Evolutionary conservation across 2,329 filamentous ascomycete species (phyloP).

Genomic region (Penicillium sp.): DNA sequence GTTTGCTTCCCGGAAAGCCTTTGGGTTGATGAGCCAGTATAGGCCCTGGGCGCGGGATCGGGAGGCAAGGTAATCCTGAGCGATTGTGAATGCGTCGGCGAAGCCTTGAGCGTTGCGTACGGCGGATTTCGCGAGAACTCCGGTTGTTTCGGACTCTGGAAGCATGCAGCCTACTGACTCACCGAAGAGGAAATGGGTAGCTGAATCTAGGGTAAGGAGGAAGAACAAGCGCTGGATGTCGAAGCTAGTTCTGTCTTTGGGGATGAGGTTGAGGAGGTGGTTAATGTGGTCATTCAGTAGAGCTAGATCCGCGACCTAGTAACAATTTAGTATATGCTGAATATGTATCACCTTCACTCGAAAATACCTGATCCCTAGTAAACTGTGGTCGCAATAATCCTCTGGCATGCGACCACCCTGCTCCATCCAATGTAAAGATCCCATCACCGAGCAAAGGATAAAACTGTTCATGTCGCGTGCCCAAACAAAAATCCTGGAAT

Average conservation of each 20-base stretch:
- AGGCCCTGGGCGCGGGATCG: slow-evolving; percentile 32
- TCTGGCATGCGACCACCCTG: slow-evolving; percentile 74
- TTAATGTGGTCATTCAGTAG: slow-evolving; percentile 78
- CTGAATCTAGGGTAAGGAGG: slow-evolving; percentile 76
- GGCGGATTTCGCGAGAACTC: slow-evolving; percentile 49
- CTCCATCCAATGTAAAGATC: slow-evolving; percentile 69
- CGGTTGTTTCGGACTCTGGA: slow-evolving; percentile 39
- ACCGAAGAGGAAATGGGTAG: slow-evolving; percentile 84
- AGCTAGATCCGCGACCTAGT: slow-evolving; percentile 60
- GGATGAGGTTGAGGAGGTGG: slow-evolving; percentile 64
- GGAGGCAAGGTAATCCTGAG: slow-evolving; percentile 32
- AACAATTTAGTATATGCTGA: background rate
- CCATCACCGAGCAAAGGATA: slow-evolving; percentile 46
- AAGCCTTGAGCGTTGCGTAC: slow-evolving; percentile 35
- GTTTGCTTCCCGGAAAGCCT: slow-evolving; percentile 41
- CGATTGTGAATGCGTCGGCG: slow-evolving; percentile 37
- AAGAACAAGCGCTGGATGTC: slow-evolving; percentile 78
- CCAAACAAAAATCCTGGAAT: slow-evolving; percentile 80
- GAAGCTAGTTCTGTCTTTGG: slow-evolving; percentile 51
- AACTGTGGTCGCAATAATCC: slow-evolving; percentile 84
- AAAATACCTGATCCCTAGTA: slow-evolving; percentile 71
- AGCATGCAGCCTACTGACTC: slow-evolving; percentile 63
- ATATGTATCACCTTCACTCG: background rate
- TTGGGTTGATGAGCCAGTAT: slow-evolving; percentile 42
- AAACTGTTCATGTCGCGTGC: slow-evolving; percentile 68